Conservation (phyloP, 1,284 basidiomycete genomes). For the Pseudomicrostroma phylloplanum region DNA sequence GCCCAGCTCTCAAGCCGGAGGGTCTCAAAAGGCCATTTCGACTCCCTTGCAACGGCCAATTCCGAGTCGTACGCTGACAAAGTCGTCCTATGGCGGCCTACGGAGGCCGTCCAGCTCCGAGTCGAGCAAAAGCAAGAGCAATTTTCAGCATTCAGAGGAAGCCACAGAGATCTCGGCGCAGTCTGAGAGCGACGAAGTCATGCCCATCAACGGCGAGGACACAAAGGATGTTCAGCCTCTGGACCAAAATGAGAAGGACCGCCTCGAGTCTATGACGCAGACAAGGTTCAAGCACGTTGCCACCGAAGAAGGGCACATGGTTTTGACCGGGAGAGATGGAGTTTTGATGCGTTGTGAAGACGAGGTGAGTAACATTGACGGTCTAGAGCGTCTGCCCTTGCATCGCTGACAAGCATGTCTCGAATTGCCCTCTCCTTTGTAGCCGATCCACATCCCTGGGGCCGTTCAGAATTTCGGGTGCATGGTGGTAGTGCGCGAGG, state of each 20-base stretch:
- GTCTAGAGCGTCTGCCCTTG: neutral
- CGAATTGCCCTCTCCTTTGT: constrained; percentile 1
- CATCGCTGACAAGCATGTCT: neutral
- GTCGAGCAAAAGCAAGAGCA: too few relatives aligned
- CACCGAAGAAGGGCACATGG: constrained; percentile 67
- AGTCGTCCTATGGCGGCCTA: neutral
- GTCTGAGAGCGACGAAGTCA: neutral
- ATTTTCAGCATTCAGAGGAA: too few relatives aligned
- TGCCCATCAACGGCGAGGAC: constrained; percentile 4
- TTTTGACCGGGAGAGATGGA: constrained; percentile 66
- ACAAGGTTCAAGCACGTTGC: constrained; percentile 63
- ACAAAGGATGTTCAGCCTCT: neutral
- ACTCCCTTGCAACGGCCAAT: neutral
- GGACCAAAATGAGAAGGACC: constrained; percentile 7
- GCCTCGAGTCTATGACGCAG: constrained; percentile 30
- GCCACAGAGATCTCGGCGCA: neutral
- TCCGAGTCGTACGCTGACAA: neutral
- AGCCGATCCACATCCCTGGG: constrained; percentile 75
- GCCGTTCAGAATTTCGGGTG: constrained; percentile 81
- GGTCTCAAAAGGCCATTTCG: constrained; percentile 12
- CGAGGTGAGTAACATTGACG: constrained; percentile 56
- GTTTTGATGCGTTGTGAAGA: constrained; percentile 68
- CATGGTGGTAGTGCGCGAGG: constrained; percentile 68
- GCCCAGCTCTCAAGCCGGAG: too few relatives aligned
- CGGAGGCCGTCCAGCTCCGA: too few relatives aligned